A percentile compares a stretch with the other conserved stretches of the same genome.
phyloP scores from a whole-genome alignment of 129 eudicot genomes.

The Chrysanthemum makinoi region DNA sequence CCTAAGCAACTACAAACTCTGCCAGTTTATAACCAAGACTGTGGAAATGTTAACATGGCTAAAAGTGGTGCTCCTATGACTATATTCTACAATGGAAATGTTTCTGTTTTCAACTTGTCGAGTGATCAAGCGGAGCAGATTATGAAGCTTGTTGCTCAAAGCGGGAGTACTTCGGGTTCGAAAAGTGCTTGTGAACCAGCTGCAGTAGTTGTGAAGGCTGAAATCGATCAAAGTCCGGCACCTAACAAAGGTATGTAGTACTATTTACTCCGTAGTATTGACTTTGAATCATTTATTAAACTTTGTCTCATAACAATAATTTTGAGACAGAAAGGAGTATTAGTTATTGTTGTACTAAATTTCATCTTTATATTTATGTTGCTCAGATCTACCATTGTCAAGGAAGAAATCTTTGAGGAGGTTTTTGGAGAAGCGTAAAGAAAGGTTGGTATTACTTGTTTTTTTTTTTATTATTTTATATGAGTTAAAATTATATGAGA shows the following conservation, averaged over 20 bases:
- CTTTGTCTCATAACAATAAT: no score
- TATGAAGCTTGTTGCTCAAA: slow-evolving; percentile 48
- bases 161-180: slow-evolving; percentile 17
- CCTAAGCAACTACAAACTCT: slow-evolving; percentile 21
- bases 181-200: slow-evolving; percentile 23
- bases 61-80: slow-evolving; percentile 47
- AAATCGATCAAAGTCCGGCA: no score
- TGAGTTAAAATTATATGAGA: no score
- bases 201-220: not conserved
- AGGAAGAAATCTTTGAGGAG: slow-evolving; percentile 63
- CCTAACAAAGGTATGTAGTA: no score
- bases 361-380: no score
- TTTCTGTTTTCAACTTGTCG: slow-evolving; percentile 52
- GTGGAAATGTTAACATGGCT: slow-evolving; percentile 5
- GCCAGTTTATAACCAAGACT: slow-evolving; percentile 36
- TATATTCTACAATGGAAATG: slow-evolving; percentile 63
- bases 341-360: no score
- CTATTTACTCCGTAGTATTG: slow-evolving; percentile 3
- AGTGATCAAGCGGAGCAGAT: slow-evolving; percentile 42
- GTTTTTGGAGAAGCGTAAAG: slow-evolving; percentile 70
- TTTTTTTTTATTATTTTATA: not conserved
- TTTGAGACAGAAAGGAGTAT: no score
- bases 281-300: not conserved
- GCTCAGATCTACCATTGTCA: slow-evolving; percentile 48
- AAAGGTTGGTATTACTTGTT: slow-evolving; percentile 39